Evolutionary conservation across 352 stramenopile genomes (phyloP).

Genomic region (Globisporangium alternatum): DNA sequence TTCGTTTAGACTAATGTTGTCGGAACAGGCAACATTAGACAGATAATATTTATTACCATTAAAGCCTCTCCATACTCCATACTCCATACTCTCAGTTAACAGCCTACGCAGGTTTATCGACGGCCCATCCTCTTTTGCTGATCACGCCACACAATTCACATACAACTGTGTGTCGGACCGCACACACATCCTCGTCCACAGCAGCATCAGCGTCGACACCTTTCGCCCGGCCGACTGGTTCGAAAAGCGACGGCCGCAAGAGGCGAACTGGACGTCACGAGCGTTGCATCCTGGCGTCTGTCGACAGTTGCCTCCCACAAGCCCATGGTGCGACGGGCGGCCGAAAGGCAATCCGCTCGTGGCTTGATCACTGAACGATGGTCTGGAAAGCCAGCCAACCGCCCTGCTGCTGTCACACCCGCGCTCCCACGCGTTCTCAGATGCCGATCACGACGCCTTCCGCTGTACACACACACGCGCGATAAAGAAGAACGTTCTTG

Average conservation of each 20-base stretch:
- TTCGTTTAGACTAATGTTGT: too few relatives aligned
- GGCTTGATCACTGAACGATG: too few relatives aligned
- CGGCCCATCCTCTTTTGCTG: background rate
- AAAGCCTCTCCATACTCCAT: background rate
- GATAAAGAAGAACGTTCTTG: constrained; percentile 10
- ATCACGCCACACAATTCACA: too few relatives aligned
- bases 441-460: background rate
- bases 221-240: background rate
- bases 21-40: too few relatives aligned
- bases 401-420: background rate
- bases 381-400: background rate
- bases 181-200: too few relatives aligned
- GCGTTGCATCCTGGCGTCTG: constrained; percentile 1
- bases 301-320: background rate
- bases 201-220: background rate
- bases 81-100: too few relatives aligned
- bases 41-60: background rate
- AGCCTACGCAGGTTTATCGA: background rate
- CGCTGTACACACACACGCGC: background rate
- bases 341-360: background rate
- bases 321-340: background rate
- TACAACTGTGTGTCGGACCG: background rate
- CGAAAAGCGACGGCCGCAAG: background rate
- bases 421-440: background rate
- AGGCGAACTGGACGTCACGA: constrained; percentile 3